phyloP scores from a whole-genome alignment of 192 early-diverging fungal species.

The Phlyctochytrium bullatum region DNA sequence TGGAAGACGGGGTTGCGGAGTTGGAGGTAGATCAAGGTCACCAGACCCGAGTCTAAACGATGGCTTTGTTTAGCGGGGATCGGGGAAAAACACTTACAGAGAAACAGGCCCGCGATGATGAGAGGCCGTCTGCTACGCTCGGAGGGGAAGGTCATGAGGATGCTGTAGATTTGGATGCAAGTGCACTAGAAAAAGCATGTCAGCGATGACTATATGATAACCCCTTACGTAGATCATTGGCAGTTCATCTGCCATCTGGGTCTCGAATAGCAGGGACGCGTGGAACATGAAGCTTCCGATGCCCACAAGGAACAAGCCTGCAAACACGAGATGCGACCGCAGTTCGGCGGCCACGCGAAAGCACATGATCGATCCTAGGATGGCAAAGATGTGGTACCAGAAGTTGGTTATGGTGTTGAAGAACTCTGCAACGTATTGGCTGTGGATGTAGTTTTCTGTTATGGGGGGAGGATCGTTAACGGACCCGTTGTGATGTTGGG shows the following conservation, averaged over 20 bases:
- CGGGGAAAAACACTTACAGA: constrained; percentile 5
- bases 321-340: constrained; percentile 59
- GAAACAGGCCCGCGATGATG: background rate
- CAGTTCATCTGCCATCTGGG: constrained; percentile 77
- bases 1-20: constrained; percentile 71
- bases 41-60: constrained; percentile 12
- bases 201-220: too few relatives aligned
- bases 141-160: constrained; percentile 21
- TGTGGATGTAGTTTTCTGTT: constrained; percentile 59
- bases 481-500: too few relatives aligned
- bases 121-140: constrained; percentile 19
- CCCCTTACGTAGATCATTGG: constrained; percentile 53
- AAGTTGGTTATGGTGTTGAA: background rate
- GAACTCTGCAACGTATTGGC: background rate
- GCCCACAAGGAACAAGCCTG: constrained; percentile 63
- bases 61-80: constrained; percentile 10
- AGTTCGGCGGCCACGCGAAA: constrained; percentile 43
- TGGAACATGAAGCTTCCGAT: constrained; percentile 76
- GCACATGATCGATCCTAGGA: constrained; percentile 59
- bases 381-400: constrained; percentile 54
- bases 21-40: constrained; percentile 56
- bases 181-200: background rate
- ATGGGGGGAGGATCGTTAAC: too few relatives aligned
- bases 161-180: constrained; percentile 25
- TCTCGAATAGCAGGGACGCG: constrained; percentile 68